Conservation (phyloP, 257 asterid genomes). For the Primulina eburnea region DNA sequence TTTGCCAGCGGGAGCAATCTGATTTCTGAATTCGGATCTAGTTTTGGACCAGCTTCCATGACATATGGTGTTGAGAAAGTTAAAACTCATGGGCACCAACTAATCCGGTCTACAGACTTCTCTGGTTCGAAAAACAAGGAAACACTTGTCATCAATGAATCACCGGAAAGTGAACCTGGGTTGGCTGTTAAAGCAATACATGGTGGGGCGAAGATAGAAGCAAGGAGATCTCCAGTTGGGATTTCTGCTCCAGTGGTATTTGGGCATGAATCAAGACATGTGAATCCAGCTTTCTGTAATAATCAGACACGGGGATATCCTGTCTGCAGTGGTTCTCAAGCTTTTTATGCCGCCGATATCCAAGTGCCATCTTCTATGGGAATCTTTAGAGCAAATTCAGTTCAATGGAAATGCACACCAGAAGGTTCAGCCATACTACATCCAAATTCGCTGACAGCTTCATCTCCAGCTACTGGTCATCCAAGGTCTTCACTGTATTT, state of each 20-base stretch:
- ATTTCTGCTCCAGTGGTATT: conserved; percentile 21
- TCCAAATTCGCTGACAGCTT: conserved; percentile 28
- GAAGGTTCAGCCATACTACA: conserved; percentile 25
- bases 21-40: conserved; percentile 28
- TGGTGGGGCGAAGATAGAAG: conserved; percentile 20
- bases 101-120: conserved; percentile 22
- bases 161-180: conserved; percentile 34
- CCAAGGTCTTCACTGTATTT: conserved; percentile 32
- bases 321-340: conserved; percentile 32
- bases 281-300: conserved; percentile 29
- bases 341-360: conserved; percentile 27
- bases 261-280: conserved; percentile 25
- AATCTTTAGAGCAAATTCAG: conserved; percentile 24
- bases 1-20: conserved; percentile 30
- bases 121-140: conserved; percentile 35
- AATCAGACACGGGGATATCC: conserved; percentile 35
- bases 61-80: conserved; percentile 28
- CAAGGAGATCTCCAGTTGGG: conserved; percentile 20
- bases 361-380: conserved; percentile 31
- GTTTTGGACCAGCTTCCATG: conserved; percentile 24
- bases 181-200: conserved; percentile 19
- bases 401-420: conserved; percentile 40
- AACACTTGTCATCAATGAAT: conserved; percentile 45
- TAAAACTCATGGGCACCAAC: conserved; percentile 22
- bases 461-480: conserved; percentile 32